Evolutionary conservation across 331 rosid species (phyloP).

Genomic region (Malus hybrid): DNA sequence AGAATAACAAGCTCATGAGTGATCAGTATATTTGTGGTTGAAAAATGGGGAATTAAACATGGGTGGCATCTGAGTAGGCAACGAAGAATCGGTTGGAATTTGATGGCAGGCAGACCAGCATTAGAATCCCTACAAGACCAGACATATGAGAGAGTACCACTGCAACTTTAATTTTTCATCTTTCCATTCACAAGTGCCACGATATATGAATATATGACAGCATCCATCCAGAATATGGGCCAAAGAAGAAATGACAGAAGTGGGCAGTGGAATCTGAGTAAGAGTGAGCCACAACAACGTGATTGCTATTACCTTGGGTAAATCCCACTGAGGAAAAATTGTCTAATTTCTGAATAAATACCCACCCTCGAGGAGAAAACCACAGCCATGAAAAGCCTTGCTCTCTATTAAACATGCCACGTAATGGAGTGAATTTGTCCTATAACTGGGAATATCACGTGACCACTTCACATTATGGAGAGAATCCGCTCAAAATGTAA

Average conservation of each 20-base stretch:
- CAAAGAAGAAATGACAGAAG: background rate
- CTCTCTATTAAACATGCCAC: background rate
- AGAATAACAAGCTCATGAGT: too few species aligned
- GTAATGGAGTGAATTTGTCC: background rate
- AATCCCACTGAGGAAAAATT: background rate
- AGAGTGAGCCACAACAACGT: background rate
- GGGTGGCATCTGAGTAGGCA: constrained; percentile 6
- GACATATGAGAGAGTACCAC: background rate
- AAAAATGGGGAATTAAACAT: background rate
- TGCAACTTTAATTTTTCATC: background rate
- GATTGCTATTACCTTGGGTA: background rate
- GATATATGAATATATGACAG: background rate
- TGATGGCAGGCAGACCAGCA: background rate
- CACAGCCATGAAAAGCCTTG: background rate
- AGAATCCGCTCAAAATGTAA: too few species aligned
- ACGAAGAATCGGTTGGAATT: background rate
- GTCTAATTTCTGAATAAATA: background rate
- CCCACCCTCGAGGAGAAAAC: background rate
- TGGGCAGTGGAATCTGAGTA: constrained; percentile 10
- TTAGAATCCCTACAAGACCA: background rate
- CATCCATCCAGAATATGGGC: background rate
- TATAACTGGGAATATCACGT: too few species aligned
- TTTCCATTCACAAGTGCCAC: background rate
- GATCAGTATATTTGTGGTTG: background rate
- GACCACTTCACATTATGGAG: too few species aligned